Evolutionary conservation across 352 stramenopile genomes (phyloP).

Genomic region (Pythium oligandrum): DNA sequence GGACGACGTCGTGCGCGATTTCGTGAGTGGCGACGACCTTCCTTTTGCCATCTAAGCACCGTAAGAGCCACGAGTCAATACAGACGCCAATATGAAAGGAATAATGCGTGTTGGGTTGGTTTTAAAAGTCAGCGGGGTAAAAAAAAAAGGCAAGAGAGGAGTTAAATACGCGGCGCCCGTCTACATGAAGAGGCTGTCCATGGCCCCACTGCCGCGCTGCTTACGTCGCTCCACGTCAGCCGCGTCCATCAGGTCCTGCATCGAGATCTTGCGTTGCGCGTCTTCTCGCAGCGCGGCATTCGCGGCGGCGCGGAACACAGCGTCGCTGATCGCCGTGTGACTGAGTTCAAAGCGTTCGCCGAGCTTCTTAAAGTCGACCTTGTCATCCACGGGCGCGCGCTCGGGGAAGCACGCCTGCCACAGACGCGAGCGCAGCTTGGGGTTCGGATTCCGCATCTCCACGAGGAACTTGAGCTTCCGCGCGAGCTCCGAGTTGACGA

Average conservation of each 20-base stretch:
- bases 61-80: not conserved
- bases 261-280: constrained; percentile 54
- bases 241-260: constrained; percentile 74
- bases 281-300: constrained; percentile 64
- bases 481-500: constrained; percentile 63
- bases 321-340: constrained; percentile 74
- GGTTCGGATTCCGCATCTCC: constrained; percentile 76
- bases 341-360: constrained; percentile 73
- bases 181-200: constrained; percentile 84
- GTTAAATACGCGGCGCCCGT: constrained; percentile 8
- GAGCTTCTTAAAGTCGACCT: constrained; percentile 64
- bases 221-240: constrained; percentile 76
- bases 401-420: constrained; percentile 75
- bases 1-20: constrained; percentile 89
- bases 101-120: no score
- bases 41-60: constrained; percentile 80
- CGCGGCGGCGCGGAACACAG: constrained; percentile 75
- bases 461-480: constrained; percentile 84
- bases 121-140: constrained; percentile 2
- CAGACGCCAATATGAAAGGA: not conserved
- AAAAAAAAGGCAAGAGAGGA: constrained; percentile 2
- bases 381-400: constrained; percentile 54
- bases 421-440: constrained; percentile 62
- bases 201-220: constrained; percentile 50
- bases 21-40: constrained; percentile 89